phyloP scores from a whole-genome alignment of 225 moss, liverwort and hornwort genomes.

The Takakia lepidozioides region DNA sequence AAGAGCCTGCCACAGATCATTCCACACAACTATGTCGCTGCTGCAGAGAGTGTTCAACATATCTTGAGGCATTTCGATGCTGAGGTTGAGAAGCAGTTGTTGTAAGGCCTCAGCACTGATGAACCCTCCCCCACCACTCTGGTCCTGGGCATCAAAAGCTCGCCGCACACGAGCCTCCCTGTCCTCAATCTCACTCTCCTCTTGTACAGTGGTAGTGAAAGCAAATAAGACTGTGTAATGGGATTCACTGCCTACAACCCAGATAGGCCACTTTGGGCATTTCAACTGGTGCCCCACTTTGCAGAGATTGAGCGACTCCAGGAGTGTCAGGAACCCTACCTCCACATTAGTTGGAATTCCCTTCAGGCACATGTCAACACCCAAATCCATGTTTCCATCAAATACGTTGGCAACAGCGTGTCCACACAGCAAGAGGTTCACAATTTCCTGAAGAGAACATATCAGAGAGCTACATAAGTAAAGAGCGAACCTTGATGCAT shows the following conservation, averaged over 20 bases:
- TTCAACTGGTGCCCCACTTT: conserved; percentile 95
- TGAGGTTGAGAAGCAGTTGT: conserved; percentile 59
- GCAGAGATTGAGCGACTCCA: conserved; percentile 89
- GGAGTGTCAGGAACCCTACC: conserved; percentile 93
- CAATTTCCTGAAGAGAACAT: conserved; percentile 73
- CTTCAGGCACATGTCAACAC: conserved; percentile 75
- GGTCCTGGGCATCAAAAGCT: conserved; percentile 89
- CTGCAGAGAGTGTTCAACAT: conserved; percentile 63
- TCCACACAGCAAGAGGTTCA: conserved; percentile 88
- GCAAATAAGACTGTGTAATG: conserved; percentile 95
- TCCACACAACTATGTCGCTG: conserved; percentile 95
- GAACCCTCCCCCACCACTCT: conserved; percentile 96
- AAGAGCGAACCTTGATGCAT: no score
- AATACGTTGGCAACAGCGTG: conserved; percentile 95
- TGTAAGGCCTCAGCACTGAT: conserved; percentile 78
- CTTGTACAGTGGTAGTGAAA: conserved; percentile 72
- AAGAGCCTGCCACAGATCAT: conserved; percentile 89
- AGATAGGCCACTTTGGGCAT: conserved; percentile 94
- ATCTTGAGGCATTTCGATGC: conserved; percentile 78
- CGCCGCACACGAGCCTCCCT: conserved; percentile 69
- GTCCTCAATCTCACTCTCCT: conserved; percentile 87
- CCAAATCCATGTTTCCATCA: conserved; percentile 92
- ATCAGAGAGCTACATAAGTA: conserved; percentile 4
- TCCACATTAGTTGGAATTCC: conserved; percentile 83
- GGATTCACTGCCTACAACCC: conserved; percentile 97